Evolutionary conservation across 805 yeast species (phyloP).

Genomic region (Candida schatavii): DNA sequence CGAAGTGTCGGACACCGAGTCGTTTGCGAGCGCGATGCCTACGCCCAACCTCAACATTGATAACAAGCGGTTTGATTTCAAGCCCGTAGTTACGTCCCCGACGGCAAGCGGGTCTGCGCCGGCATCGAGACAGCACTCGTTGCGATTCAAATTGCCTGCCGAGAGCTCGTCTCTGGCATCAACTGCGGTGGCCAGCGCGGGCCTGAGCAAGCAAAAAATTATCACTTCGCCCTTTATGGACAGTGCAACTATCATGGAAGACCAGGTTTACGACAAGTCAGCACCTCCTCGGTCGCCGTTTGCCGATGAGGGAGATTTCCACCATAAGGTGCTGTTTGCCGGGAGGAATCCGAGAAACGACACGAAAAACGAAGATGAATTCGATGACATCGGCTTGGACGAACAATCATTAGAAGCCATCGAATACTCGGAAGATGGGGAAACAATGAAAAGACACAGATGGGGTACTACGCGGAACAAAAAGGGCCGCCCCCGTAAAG

Average conservation of each 20-base stretch:
- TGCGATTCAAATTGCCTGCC: constrained; percentile 31
- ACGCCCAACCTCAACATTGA: constrained; percentile 23
- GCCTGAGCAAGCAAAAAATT: constrained; percentile 7
- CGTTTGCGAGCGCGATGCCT: constrained; percentile 20
- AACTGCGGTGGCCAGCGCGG: constrained; percentile 6
- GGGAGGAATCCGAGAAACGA: too few relatives aligned
- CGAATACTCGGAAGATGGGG: constrained; percentile 28
- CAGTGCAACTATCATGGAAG: constrained; percentile 20
- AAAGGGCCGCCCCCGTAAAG: constrained; percentile 58
- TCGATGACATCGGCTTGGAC: constrained; percentile 15
- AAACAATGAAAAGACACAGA: constrained; percentile 72
- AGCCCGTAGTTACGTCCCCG: neutral
- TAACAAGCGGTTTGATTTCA: constrained; percentile 6
- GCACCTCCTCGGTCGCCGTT: constrained; percentile 29
- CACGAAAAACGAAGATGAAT: constrained; percentile 4
- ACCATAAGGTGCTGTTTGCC: neutral
- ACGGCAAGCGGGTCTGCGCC: neutral
- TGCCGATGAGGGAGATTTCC: constrained; percentile 13
- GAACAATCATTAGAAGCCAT: constrained; percentile 10
- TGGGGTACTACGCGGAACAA: constrained; percentile 89
- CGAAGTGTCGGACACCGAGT: constrained; percentile 11
- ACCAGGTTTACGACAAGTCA: constrained; percentile 19
- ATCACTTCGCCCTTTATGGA: constrained; percentile 34
- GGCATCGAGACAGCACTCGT: constrained; percentile 14
- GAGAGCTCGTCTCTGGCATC: neutral